These are phyloP conservation scores for Yarrowia deformans DNA, from an alignment of 805 yeast genomes.

Conservation along the genomic window DNA sequence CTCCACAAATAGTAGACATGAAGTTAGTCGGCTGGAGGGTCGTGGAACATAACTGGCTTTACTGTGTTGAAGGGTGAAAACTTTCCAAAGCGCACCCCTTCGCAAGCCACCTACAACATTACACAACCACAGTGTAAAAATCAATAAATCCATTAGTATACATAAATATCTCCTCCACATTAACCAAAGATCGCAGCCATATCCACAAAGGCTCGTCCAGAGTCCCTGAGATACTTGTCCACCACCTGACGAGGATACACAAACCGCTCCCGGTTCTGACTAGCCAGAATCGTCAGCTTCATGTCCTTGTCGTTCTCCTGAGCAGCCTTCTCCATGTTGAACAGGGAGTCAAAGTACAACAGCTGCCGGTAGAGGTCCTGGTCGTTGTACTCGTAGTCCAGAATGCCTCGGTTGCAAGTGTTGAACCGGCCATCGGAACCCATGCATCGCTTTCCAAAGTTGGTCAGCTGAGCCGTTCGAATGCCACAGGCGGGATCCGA, in stretches of 20 bases:
- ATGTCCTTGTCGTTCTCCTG: slow-evolving; percentile 48
- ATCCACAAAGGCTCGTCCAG: slow-evolving; percentile 90
- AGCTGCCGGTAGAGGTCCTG: slow-evolving; percentile 86
- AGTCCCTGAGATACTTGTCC: slow-evolving; percentile 73
- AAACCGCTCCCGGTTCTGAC: slow-evolving; percentile 75
- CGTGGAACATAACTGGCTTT: too few species aligned
- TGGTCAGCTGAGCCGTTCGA: slow-evolving; percentile 83
- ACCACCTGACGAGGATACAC: slow-evolving; percentile 63
- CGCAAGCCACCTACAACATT: not conserved
- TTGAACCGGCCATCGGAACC: slow-evolving; percentile 66
- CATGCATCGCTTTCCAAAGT: slow-evolving; percentile 86
- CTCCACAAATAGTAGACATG: too few species aligned
- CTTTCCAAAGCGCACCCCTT: too few species aligned
- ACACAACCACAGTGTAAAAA: not conserved
- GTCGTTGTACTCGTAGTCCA: slow-evolving; percentile 78
- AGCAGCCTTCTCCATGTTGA: slow-evolving; percentile 82
- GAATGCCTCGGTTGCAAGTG: slow-evolving; percentile 75
- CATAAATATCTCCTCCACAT: slow-evolving; percentile 37
- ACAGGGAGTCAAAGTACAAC: slow-evolving; percentile 75
- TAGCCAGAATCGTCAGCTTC: slow-evolving; percentile 60
- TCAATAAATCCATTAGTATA: slow-evolving; percentile 20
- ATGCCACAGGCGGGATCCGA: slow-evolving; percentile 84
- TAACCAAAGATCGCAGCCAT: slow-evolving; percentile 73
- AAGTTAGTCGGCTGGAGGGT: too few species aligned
- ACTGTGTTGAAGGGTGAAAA: too few species aligned